Evolutionary conservation across 2,329 filamentous ascomycete species (phyloP).

Genomic region (Westerdykella ornata): DNA sequence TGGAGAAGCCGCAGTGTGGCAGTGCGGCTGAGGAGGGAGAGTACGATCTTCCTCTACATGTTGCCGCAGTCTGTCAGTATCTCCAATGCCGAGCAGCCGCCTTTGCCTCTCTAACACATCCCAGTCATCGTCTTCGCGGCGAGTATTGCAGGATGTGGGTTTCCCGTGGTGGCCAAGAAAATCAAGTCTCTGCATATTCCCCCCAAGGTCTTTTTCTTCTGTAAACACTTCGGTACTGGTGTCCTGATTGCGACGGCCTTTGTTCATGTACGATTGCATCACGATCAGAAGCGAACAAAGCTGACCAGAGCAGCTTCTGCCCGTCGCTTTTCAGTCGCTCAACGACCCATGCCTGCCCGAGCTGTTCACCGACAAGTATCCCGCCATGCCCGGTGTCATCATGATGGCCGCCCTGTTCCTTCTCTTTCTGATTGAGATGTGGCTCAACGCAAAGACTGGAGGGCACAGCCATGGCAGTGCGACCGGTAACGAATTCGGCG

Average conservation of each 20-base stretch:
- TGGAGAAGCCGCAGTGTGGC: constrained; percentile 31
- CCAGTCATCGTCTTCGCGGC: constrained; percentile 35
- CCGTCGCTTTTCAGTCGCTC: constrained; percentile 51
- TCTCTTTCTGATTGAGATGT: constrained; percentile 58
- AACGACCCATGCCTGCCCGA: constrained; percentile 50
- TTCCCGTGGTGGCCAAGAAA: constrained; percentile 43
- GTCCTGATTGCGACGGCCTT: constrained; percentile 83
- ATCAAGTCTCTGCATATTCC: constrained; percentile 54
- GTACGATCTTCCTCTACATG: constrained; percentile 36
- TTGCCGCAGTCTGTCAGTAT: constrained; percentile 36
- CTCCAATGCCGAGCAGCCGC: neutral
- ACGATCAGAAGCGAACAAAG: neutral
- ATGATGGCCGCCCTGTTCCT: constrained; percentile 58
- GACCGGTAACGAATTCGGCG: constrained; percentile 39
- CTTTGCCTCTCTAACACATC: constrained; percentile 11
- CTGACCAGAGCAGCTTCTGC: constrained; percentile 42
- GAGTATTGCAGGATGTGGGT: constrained; percentile 34
- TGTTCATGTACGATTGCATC: constrained; percentile 50
- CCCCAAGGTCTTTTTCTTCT: constrained; percentile 53
- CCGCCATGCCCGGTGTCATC: constrained; percentile 57
- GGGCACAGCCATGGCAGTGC: constrained; percentile 55
- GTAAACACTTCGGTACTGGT: constrained; percentile 62
- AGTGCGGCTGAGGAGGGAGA: constrained; percentile 22
- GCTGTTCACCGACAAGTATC: constrained; percentile 54
- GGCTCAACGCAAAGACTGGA: constrained; percentile 53